Evolutionary conservation across 176 grass and related monocot genomes (phyloP).

Genomic region (Thinopyrum elongatum): DNA sequence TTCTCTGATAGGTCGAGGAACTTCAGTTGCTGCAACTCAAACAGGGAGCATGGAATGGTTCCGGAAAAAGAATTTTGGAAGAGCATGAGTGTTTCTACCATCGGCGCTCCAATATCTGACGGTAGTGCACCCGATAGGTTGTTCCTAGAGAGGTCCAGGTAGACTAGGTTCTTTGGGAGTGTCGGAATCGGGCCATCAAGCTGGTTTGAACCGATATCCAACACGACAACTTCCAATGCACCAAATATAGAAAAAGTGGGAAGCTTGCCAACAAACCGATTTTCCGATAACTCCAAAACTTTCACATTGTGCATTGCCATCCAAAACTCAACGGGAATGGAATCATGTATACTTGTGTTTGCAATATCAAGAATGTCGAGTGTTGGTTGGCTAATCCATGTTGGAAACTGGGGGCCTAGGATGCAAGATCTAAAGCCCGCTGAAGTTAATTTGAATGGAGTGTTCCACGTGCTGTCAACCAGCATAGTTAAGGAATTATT

Average conservation of each 20-base stretch:
- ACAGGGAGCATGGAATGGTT: not conserved
- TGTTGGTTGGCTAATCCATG: not conserved
- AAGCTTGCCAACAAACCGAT: not conserved
- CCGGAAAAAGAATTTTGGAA: slow-evolving; percentile 10
- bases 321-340: not conserved
- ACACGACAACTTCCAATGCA: not conserved
- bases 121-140: not conserved
- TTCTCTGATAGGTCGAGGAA: not conserved
- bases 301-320: too few species aligned
- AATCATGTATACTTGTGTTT: not conserved
- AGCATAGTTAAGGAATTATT: not conserved
- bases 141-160: not conserved
- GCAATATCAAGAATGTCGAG: not conserved
- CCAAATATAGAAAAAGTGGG: not conserved
- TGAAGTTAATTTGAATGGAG: not conserved
- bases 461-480: not conserved
- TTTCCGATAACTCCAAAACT: not conserved
- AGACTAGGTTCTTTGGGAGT: not conserved
- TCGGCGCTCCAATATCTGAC: not conserved
- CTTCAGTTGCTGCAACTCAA: not conserved
- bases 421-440: not conserved
- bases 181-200: not conserved
- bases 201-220: not conserved
- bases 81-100: not conserved
- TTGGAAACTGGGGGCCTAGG: not conserved